Evolutionary conservation across 768 basidiomycete genomes (phyloP).

Genomic region (Terana coerulea): DNA sequence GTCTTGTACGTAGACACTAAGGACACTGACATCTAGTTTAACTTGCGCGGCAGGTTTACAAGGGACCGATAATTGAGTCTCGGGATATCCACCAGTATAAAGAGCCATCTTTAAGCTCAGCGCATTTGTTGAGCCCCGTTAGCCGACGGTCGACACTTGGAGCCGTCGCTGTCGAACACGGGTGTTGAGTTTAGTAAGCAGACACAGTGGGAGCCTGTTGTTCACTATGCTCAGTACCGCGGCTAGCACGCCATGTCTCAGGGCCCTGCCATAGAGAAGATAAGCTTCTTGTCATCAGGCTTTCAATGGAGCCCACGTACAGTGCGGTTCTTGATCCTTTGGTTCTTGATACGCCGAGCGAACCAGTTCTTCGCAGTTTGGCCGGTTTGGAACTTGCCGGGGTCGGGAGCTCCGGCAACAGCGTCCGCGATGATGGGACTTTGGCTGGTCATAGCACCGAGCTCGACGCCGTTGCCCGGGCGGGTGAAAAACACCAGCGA

Average conservation of each 20-base stretch:
- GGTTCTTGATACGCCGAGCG: slow-evolving; percentile 35
- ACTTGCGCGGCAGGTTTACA: no score
- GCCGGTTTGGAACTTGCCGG: slow-evolving; percentile 30
- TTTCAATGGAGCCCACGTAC: slow-evolving; percentile 23
- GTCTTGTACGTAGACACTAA: no score
- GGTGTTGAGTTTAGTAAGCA: background rate
- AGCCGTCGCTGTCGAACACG: background rate
- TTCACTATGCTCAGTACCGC: slow-evolving; percentile 18
- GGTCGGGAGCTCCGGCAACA: slow-evolving; percentile 32
- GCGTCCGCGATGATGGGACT: slow-evolving; percentile 48
- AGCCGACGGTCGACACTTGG: no score
- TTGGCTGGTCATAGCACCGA: slow-evolving; percentile 48
- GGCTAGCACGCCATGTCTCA: slow-evolving; percentile 19
- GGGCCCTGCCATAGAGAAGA: slow-evolving; percentile 13
- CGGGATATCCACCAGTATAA: no score
- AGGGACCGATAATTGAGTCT: no score
- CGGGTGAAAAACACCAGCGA: slow-evolving; percentile 69
- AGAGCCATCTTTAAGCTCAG: no score
- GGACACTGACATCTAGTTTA: no score
- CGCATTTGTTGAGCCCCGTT: no score
- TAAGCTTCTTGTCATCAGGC: background rate
- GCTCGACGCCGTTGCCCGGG: slow-evolving; percentile 48
- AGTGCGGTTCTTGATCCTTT: slow-evolving; percentile 38
- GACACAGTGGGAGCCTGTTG: background rate
- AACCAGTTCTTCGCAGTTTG: slow-evolving; percentile 41